Evolutionary conservation across 495 filamentous ascomycete genomes (phyloP).

Genomic region (Podospora pseudocomata): DNA sequence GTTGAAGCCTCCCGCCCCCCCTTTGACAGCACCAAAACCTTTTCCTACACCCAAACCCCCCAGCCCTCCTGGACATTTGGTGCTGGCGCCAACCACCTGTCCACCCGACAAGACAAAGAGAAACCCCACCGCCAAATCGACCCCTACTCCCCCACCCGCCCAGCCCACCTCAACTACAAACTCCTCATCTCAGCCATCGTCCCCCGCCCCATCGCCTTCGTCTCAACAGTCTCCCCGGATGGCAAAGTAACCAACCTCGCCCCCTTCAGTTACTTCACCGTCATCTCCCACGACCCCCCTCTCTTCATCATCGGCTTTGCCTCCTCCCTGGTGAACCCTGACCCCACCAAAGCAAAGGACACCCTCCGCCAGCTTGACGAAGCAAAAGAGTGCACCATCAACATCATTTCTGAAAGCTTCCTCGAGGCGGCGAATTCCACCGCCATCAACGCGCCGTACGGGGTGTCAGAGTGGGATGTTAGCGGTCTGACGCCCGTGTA

Average conservation of each 20-base stretch:
- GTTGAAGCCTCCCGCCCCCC: conserved; percentile 70
- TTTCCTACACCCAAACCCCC: conserved; percentile 65
- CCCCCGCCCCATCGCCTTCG: conserved; percentile 68
- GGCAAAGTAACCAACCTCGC: conserved; percentile 63
- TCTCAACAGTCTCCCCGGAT: conserved; percentile 48
- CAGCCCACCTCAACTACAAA: conserved; percentile 78
- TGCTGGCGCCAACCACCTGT: conserved; percentile 59
- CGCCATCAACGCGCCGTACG: conserved; percentile 73
- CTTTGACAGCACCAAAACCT: conserved; percentile 52
- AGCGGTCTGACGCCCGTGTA: conserved; percentile 67
- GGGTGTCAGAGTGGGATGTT: conserved; percentile 75
- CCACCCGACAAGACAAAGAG: conserved; percentile 40
- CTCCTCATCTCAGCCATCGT: conserved; percentile 83
- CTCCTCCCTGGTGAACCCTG: conserved; percentile 40
- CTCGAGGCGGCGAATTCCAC: conserved; percentile 84
- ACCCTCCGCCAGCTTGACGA: conserved; percentile 68
- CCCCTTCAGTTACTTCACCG: conserved; percentile 79
- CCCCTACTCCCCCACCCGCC: conserved; percentile 69
- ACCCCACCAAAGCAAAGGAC: conserved; percentile 56
- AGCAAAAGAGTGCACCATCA: conserved; percentile 74
- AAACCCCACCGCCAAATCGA: conserved; percentile 72
- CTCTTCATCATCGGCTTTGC: conserved; percentile 79
- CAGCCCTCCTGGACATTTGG: conserved; percentile 75
- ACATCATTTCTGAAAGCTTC: conserved; percentile 80
- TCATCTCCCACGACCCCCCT: conserved; percentile 87